phyloP scores from a whole-genome alignment of 441 rosid species.

The Erodium texanum region DNA sequence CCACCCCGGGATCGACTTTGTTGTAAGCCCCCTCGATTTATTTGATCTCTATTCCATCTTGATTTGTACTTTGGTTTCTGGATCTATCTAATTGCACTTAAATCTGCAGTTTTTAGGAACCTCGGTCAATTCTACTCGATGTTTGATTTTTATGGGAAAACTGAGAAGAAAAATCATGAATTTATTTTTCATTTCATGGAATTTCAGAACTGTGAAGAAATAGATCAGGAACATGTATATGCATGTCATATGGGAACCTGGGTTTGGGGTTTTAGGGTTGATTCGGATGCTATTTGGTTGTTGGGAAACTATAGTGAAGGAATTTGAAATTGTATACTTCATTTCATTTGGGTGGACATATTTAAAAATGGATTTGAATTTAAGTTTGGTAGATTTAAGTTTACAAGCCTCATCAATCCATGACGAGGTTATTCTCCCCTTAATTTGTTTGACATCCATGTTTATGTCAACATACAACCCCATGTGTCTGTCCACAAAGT shows the following conservation, averaged over 20 bases:
- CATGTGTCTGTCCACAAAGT: background rate
- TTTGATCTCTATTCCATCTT: background rate
- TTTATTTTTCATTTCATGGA: background rate
- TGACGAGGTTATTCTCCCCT: background rate
- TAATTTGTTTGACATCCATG: background rate
- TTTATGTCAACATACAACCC: background rate
- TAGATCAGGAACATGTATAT: background rate
- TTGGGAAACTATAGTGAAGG: background rate
- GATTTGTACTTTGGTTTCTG: background rate
- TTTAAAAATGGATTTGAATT: background rate
- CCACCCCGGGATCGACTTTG: conserved; percentile 90
- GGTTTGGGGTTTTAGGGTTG: background rate
- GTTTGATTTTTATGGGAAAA: background rate
- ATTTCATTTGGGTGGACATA: background rate
- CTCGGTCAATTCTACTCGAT: background rate
- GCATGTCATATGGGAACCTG: background rate
- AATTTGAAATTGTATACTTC: background rate
- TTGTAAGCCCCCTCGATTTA: conserved; percentile 29
- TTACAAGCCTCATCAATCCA: background rate
- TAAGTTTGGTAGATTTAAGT: background rate
- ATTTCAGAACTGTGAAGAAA: background rate
- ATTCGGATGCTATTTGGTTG: background rate
- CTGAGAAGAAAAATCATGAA: background rate
- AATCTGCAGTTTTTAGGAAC: background rate
- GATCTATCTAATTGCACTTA: background rate